Percentiles rank a stretch among this genome's conserved stretches.
phyloP scores from a whole-genome alignment of 208 protist species.

The Borovskyia barvae region DNA sequence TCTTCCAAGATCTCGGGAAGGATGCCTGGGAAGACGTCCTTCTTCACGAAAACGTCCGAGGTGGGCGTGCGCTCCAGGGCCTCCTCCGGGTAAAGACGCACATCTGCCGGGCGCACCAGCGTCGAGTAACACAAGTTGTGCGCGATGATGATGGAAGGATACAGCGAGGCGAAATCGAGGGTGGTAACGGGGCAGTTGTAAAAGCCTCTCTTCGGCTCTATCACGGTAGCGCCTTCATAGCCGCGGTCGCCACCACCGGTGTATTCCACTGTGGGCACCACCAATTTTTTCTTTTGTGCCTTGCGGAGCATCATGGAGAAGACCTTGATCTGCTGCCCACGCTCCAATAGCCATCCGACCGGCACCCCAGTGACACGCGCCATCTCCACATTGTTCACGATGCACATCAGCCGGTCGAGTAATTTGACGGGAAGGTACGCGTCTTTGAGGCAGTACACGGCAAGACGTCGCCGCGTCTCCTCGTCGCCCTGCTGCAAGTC shows the following conservation, averaged over 20 bases:
- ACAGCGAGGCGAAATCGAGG: slow-evolving; percentile 99
- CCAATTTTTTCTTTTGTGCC: slow-evolving; percentile 66
- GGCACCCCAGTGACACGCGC: slow-evolving; percentile 98
- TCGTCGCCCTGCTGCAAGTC: slow-evolving; percentile 95
- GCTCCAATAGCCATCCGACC: slow-evolving; percentile 94
- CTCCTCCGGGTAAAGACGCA: slow-evolving; percentile 83
- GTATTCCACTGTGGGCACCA: slow-evolving; percentile 84
- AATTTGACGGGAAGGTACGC: slow-evolving; percentile 95
- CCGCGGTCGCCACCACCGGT: slow-evolving; percentile 52
- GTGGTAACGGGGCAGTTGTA: slow-evolving; percentile 98
- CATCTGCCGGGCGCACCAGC: slow-evolving; percentile 65
- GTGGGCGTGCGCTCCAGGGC: slow-evolving; percentile 71
- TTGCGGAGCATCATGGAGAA: slow-evolving; percentile 93
- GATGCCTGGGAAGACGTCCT: slow-evolving; percentile 72
- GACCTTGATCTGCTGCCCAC: slow-evolving; percentile 99
- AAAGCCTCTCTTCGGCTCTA: slow-evolving; percentile 97
- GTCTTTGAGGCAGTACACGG: slow-evolving; percentile 99
- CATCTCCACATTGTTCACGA: slow-evolving; percentile 99
- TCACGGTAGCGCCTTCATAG: slow-evolving; percentile 98
- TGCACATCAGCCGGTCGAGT: slow-evolving; percentile 98
- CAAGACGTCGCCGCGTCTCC: slow-evolving; percentile 97
- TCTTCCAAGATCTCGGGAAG: slow-evolving; percentile 87
- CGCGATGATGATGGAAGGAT: slow-evolving; percentile 99
- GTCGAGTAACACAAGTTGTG: slow-evolving; percentile 99
- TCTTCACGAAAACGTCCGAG: slow-evolving; percentile 79